Base-by-base conservation (phyloP, 2,329 filamentous ascomycete genomes). In the Sporothrix curviconia region DNA sequence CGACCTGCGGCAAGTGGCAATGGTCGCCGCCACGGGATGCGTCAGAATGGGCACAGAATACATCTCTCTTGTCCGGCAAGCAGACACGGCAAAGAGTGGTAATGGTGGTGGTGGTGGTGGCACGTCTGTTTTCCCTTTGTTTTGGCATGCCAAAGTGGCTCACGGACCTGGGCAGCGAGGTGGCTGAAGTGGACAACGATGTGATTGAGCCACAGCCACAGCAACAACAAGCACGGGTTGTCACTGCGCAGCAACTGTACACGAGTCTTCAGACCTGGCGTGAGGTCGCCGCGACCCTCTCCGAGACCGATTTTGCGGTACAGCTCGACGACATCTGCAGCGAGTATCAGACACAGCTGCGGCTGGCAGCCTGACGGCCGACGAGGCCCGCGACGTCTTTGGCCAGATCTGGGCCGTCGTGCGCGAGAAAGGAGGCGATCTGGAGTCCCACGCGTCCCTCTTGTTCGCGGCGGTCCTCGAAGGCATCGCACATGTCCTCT, bases 1-100 rank as follows among this genome's bases (percentile, higher is more conserved):
- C 74, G 73, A 77, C 53, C 65, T 79, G 39, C 74, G 72, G 3
- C 68, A 75, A n/a, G 55, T 80, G 78, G 78, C 70, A 72, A 47
- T 84, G 81, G 81, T 68, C 75, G 37, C 71, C 80, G 8, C 80
- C 81, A 8, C 74, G 60, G 9, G 58, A 59, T 36, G 67, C 12
- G 58, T 6, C 24, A 8, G 51, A 39, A 25, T 15, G 11, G 22
- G 2, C 34, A 50, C 32, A 36, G 17, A n/a, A n/a, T n/a, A n/a
- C n/a, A 30, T 30, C 17, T 28, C 24, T 47, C 24, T 34, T 22
- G 14, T 14, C 46, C 68, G 3, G 61, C 67, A 9, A 63, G 28
- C 67, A 52, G 46, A 37, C 14, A 57, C 65, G 7, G 56, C 42
- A 17, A n/a, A 14, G 12, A 5, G 6, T 43, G 25, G 8, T 9